phyloP scores from a whole-genome alignment of 2,329 filamentous ascomycete genomes.

The Arthroderma uncinatum region DNA sequence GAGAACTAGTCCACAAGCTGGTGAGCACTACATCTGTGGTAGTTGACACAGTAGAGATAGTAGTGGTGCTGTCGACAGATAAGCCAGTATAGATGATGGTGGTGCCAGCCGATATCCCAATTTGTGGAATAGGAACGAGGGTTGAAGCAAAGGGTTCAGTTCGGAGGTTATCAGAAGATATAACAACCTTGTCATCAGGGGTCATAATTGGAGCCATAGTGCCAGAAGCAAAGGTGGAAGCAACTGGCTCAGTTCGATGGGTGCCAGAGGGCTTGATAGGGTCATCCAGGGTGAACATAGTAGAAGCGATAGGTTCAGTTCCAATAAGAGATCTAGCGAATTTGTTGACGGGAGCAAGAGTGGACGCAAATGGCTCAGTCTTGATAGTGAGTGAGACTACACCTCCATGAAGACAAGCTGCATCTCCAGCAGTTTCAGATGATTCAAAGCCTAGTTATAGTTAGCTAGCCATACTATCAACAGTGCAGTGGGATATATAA shows the following conservation, averaged over 20 bases:
- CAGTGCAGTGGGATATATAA: background rate
- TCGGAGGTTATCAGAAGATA: background rate
- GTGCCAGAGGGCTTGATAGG: background rate
- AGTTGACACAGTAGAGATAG: background rate
- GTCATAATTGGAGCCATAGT: background rate
- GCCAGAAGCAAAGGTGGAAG: background rate
- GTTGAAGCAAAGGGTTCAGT: background rate
- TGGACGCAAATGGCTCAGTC: background rate
- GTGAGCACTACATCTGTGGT: background rate
- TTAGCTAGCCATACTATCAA: background rate
- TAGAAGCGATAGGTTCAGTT: background rate
- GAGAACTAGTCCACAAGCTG: background rate
- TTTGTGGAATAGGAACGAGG: background rate
- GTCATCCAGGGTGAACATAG: background rate
- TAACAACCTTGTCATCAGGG: background rate
- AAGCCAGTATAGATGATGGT: background rate
- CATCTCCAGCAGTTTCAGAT: background rate
- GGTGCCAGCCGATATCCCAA: background rate
- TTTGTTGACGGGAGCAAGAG: background rate
- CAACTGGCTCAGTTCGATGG: background rate
- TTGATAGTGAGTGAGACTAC: background rate
- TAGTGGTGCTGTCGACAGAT: background rate
- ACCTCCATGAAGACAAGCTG: background rate
- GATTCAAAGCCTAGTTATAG: background rate
- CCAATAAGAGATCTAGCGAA: background rate